Evolutionary conservation across 2,329 filamentous ascomycete genomes (phyloP), one percentile per base, ranked within the genome.

Genomic region (Paramyrothecium roridum): DNA sequence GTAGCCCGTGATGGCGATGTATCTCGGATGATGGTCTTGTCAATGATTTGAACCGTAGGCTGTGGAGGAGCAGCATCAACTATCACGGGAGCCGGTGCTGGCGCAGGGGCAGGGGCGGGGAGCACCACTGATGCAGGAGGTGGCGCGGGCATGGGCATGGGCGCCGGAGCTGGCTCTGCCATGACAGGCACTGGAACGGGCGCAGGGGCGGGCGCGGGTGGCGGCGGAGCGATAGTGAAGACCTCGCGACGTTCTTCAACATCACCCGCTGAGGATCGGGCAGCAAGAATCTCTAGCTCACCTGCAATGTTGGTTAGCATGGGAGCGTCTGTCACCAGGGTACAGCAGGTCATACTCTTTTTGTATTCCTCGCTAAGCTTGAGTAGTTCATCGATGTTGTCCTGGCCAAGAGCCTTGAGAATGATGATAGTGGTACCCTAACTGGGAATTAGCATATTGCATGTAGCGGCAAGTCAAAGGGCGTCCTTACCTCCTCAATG

Each of bases 331-430:
- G 17, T 12, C 11, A 26, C 22, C 13, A 7, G 48, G 22, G 3
- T 17, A 16, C 7, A 22, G 30, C 3, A 37, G 7, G 3, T 65
- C 77, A 66, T 64, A 83, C 81, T 78, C 66, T 82, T 81, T 67
- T 82, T 86, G 73, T 91, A 92, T 33, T 88, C 85, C 65, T 92
- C 89, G 71, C 91, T 96, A 51, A 92, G 78, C 65, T 85, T 88
- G 64, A 97, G 89, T 48, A 97, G 80, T 65, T 96, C 89, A 63
- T 97, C 92, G 59, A 97, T 97, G 64, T 96, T 91, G 19, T 93
- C 86, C 64, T 96, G 93, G 17, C 91, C 90, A 6, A 98, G 80
- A 11, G 93, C 93, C 67, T 90, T 88, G 63, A 89, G 85, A 34
- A 98, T 86, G 52, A 96, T 83, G 63, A 95, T 85, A 21, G 88